Base-by-base conservation (phyloP, 108 stramenopile genomes). In the Pseudonitzschia multistriata region DNA sequence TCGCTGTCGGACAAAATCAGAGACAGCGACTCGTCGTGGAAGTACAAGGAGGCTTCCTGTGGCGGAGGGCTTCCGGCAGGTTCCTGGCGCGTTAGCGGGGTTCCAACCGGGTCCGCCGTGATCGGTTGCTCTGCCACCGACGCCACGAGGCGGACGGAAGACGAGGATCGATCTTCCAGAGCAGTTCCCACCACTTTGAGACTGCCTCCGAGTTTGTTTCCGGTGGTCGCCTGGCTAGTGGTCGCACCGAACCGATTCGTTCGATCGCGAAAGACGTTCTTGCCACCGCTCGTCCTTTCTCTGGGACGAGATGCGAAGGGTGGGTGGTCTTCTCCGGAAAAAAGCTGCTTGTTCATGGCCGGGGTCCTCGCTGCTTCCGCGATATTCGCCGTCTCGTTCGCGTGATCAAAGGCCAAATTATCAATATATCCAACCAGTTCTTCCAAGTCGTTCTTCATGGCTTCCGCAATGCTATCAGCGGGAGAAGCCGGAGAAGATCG, bases 1-100 rank as follows among this genome's bases (percentile, higher is more conserved):
- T 47, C 25, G 63, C 63, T 64, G 7, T 64, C 11, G 10, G 63
- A 64, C 37, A 64, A 47, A 64, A 42, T 64, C 13, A 64, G 28
- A 27, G 63, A 64, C n/a, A 64, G 15, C 8, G 63, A 64, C 29
- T 64, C 63, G 42, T 64, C 63, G 42, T 64, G 63, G 27, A 64
- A 64, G 40, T 64, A 64, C 42, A 64, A 24, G 28, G 63, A 64
- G 5, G 39, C 42, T 25, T 64, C 63, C 39, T 35, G 42, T 5
- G 40, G 28, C 17, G 63, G 63, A 22, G 42, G 63, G 40, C 63
- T 64, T 7, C 63, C 63, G 0, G 39, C 8, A 15, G 63, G 63
- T 64, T 64, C 63, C 30, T 45, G 25, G 21, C 63, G 63, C 31
- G 10, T 59, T 17, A 14, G 31, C 29, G 31, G 57, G 15, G n/a